Percentiles rank a stretch among this genome's conserved stretches.
These are phyloP conservation scores for Fusarium tjaetaba DNA, from an alignment of 2,329 filamentous ascomycete genomes.

Conservation along the genomic window DNA sequence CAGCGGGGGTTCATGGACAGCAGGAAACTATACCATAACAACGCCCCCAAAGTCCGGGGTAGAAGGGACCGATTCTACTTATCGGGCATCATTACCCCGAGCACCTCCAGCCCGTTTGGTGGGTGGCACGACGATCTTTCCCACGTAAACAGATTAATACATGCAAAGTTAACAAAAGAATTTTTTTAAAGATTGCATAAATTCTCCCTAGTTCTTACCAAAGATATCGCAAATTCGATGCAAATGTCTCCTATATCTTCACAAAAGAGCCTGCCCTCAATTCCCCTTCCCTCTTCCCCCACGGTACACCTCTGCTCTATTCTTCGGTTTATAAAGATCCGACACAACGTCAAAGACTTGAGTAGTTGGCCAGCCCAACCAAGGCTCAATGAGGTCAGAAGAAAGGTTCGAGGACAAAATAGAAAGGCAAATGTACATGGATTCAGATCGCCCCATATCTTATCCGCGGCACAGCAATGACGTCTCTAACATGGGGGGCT, in stretches of 20 bases:
- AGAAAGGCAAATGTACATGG: background rate
- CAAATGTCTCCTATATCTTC: background rate
- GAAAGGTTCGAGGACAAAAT: background rate
- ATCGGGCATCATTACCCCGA: constrained; percentile 9
- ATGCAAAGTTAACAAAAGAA: background rate
- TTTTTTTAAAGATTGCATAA: rapidly evolving
- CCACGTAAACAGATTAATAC: no score
- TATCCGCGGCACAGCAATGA: background rate
- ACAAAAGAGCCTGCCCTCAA: background rate
- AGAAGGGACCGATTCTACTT: background rate
- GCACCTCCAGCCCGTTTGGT: background rate
- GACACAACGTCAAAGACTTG: background rate
- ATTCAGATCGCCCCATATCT: background rate
- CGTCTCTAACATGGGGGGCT: background rate
- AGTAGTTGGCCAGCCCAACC: background rate
- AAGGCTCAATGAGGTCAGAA: background rate
- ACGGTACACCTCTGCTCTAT: background rate
- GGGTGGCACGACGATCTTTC: background rate
- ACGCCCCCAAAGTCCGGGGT: background rate
- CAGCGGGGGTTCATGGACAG: background rate
- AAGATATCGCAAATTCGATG: background rate
- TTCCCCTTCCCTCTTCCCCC: background rate
- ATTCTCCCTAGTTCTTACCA: rapidly evolving
- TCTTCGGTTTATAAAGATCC: background rate
- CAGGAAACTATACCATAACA: background rate